Base-by-base conservation (phyloP, 75 land plant genomes). In the Adiantum capillusveneris region DNA sequence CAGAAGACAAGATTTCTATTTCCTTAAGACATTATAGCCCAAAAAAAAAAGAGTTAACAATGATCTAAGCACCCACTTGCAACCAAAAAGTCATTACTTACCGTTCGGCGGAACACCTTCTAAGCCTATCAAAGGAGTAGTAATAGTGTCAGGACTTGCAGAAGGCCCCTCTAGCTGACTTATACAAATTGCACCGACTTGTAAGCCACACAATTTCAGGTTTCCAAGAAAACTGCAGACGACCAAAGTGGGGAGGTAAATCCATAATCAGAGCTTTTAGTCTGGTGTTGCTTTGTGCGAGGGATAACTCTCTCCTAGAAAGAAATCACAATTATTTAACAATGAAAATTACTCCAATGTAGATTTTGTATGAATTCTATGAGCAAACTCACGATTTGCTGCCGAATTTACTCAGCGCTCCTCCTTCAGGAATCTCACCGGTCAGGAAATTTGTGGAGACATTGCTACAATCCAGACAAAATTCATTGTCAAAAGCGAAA, bases 201-300 rank as follows among this genome's bases (percentile, higher is more conserved):
- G 96, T 44, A 67, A 72, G 21, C 96, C 96, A 77, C 96, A 90
- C 14, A 90, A 64, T 2, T 59, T 77, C 45, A 75, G 80, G 60
- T 90, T 90, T 16, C 87, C 92, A 56, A 77, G 36, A 68, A 87
- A 90, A 30, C 96, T 90, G 74, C 64, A 72, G 31, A 27, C 3
- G 29, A 66, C 21, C 34, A 28, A 20, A 34, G 9, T 34, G 9
- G 9, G 9, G 9, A 34, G 9, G 7, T 34, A 34, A 34, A 9
- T 9, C n/a, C n/a, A n/a, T n/a, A n/a, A n/a, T n/a, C n/a, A n/a
- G n/a, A n/a, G n/a, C n/a, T n/a, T n/a, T n/a, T n/a, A n/a, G n/a
- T n/a, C n/a, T n/a, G n/a, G n/a, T n/a, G n/a, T n/a, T n/a, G n/a
- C n/a, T n/a, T n/a, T n/a, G n/a, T n/a, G n/a, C n/a, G n/a, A n/a